A percentile compares a stretch with the other conserved stretches of the same genome.
Conservation (phyloP, 805 yeast species). For the Candida maris region DNA sequence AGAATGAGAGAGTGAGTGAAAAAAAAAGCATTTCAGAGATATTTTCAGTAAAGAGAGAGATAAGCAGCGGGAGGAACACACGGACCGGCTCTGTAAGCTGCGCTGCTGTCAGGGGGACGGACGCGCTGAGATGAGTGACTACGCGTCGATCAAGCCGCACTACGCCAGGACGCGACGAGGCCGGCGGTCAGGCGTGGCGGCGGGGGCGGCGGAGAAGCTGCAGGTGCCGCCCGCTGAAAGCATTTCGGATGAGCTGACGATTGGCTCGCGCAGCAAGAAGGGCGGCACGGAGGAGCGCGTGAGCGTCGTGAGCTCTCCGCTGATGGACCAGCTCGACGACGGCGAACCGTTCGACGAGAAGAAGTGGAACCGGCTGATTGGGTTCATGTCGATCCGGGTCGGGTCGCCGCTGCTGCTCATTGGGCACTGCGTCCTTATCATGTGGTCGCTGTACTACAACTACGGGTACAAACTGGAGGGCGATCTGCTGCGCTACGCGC, state of each 20-base stretch:
- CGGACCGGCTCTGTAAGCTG: too few species aligned
- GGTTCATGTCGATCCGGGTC: slow-evolving; percentile 25
- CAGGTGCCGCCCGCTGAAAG: too few species aligned
- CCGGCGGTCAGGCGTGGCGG: slow-evolving; percentile 2
- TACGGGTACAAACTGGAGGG: slow-evolving; percentile 14
- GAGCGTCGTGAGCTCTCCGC: slow-evolving; percentile 2
- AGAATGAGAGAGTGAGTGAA: too few species aligned
- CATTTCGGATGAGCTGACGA: slow-evolving; percentile 15
- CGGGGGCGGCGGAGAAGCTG: slow-evolving; percentile 5
- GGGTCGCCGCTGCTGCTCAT: slow-evolving; percentile 26
- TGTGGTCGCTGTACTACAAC: slow-evolving; percentile 18
- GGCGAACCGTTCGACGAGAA: slow-evolving; percentile 13
- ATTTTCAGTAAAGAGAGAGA: too few species aligned
- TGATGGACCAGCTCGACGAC: slow-evolving; percentile 4
- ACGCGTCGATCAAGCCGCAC: slow-evolving; percentile 19
- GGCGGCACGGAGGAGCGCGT: neutral
- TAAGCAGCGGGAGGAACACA: too few species aligned
- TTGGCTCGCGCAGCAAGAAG: slow-evolving; percentile 7
- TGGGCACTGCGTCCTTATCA: slow-evolving; percentile 19
- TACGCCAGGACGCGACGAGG: slow-evolving; percentile 18
- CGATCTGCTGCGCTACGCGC: slow-evolving; percentile 12
- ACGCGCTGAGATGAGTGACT: slow-evolving; percentile 14
- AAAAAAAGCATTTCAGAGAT: too few species aligned
- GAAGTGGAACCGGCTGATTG: slow-evolving; percentile 24
- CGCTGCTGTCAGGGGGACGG: too few species aligned